Evolutionary conservation across 1,284 basidiomycete genomes (phyloP), one percentile per base, ranked within the genome.

Genomic region (Bjerkandera adusta): DNA sequence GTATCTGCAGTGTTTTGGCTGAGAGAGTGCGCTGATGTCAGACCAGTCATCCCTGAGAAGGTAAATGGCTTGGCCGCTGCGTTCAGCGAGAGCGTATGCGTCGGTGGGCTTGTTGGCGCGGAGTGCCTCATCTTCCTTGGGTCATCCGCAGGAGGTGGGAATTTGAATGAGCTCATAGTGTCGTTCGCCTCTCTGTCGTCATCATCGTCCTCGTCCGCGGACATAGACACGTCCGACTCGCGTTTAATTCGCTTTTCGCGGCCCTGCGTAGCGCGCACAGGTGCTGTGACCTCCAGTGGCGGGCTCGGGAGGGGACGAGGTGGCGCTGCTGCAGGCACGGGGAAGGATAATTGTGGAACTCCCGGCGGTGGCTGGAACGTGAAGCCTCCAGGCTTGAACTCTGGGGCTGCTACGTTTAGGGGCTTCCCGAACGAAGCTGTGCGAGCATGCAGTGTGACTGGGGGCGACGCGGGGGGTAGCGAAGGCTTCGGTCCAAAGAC

Each of bases 381-480:
- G 66, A 91, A 91, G 5, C 71, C 70, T 10, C 61, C 63, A 25
- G 88, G 88, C 60, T 83, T 89, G 66, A 91, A 91, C 62, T 89
- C 89, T n/a, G 73, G 76, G 3, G 88, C 89, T 22, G 81, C 73
- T 5, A 79, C 81, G 59, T 89, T 91, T 45, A 91, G 76, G 15
- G 78, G 77, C 57, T 80, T 82, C 16, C 79, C 79, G 43, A 81
- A 56, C 1, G 87, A 89, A 8, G 81, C 71, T 13, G 76, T 58
- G 21, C 85, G 82, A 5, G 69, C 56, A 59, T 89, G 86, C 2
- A 65, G 58, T 36, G 73, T 53, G 7, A 47, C 45, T 4, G 49
- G 45, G 3, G 50, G 35, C 24, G 49, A 49, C 1, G 49, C 68
- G 58, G 52, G 64, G 58, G 49, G 67, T 61, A 53, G 64, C 65